Percentiles rank a stretch among this genome's conserved stretches.
Evolutionary conservation across 306 rosid species (phyloP).

Genomic region (Boehmeria nivea): DNA sequence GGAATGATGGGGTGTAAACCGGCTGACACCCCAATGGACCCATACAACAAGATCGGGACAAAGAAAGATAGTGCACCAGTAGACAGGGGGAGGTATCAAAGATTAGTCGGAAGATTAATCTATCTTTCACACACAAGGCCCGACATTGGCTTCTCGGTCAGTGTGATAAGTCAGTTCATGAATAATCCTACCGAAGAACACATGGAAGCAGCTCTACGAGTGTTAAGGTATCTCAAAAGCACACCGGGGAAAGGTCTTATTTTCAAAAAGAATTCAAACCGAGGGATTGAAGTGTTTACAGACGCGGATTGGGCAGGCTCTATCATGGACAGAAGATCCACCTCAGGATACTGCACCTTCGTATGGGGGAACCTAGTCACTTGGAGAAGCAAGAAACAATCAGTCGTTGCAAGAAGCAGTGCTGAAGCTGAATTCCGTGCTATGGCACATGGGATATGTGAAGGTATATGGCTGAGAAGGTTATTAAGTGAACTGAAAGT

Average conservation of each 20-base stretch:
- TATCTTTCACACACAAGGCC: background rate
- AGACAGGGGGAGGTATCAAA: background rate
- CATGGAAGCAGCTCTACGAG: background rate
- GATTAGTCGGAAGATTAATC: background rate
- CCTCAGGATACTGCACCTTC: background rate
- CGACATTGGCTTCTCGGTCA: background rate
- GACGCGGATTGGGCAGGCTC: background rate
- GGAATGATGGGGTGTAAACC: background rate
- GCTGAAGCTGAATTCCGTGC: background rate
- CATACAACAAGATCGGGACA: background rate
- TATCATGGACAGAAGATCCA: background rate
- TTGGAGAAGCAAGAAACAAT: background rate
- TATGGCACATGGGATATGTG: background rate
- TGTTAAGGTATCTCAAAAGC: background rate
- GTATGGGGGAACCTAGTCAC: background rate
- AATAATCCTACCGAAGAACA: background rate
- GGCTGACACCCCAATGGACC: background rate
- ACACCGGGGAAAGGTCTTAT: background rate
- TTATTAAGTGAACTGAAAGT: background rate
- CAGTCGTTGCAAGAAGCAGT: background rate
- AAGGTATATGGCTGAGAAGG: background rate
- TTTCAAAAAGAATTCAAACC: too few relatives aligned
- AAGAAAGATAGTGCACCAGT: background rate
- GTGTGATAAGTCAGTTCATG: background rate
- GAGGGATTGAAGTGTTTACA: background rate